Conservation (phyloP, 1,139 yeast genomes). For the Schwanniomyces etchellsii region DNA sequence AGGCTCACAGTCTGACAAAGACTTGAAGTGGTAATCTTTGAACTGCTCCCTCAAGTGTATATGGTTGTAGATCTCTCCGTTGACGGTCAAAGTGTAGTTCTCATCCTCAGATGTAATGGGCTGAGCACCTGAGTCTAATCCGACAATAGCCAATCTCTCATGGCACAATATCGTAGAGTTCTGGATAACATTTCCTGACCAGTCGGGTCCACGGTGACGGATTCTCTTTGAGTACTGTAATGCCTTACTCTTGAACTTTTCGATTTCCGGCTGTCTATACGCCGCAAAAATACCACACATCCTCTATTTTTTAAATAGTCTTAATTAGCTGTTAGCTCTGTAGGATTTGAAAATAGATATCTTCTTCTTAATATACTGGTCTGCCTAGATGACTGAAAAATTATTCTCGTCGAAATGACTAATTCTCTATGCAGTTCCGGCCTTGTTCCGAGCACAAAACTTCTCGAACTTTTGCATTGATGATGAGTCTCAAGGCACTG, state of each 20-base stretch:
- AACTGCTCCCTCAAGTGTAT: conserved; percentile 77
- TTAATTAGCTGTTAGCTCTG: neutral
- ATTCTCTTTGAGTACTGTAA: conserved; percentile 84
- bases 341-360: too few species aligned
- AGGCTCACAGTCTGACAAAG: conserved; percentile 94
- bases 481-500: too few species aligned
- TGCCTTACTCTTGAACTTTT: conserved; percentile 80
- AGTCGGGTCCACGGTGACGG: conserved; percentile 99
- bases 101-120: conserved; percentile 84
- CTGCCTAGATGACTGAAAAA: neutral
- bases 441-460: neutral
- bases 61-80: conserved; percentile 98
- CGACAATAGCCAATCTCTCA: conserved; percentile 94
- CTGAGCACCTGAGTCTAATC: conserved; percentile 95
- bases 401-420: neutral
- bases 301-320: conserved; percentile 2
- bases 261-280: conserved; percentile 73
- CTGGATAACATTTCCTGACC: conserved; percentile 85
- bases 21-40: conserved; percentile 68
- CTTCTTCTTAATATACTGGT: too few species aligned
- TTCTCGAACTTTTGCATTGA: too few species aligned
- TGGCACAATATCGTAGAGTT: conserved; percentile 82
- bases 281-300: conserved; percentile 99
- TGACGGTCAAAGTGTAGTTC: conserved; percentile 72
- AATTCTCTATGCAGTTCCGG: neutral